A percentile compares a stretch with the other conserved stretches of the same genome.
These are phyloP conservation scores for Rhododendron vialii DNA, from an alignment of 148 eudicot genomes.

Conservation along the genomic window DNA sequence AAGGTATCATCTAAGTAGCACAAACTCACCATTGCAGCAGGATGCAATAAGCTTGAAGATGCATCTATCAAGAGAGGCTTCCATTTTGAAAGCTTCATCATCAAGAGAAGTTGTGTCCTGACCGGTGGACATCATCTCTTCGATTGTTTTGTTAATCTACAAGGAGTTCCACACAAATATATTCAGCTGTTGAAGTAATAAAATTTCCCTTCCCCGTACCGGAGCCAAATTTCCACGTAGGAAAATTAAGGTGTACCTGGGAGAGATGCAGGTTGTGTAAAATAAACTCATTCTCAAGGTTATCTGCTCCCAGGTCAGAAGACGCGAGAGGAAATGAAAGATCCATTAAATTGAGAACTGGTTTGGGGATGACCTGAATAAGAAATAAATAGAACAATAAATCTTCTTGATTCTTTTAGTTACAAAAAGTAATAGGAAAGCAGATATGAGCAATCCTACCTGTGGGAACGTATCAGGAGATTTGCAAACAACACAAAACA, in stretches of 20 bases:
- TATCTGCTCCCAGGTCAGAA: conserved; percentile 89
- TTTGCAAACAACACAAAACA: conserved; percentile 88
- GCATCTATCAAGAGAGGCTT: conserved; percentile 84
- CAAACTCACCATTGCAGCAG: conserved; percentile 79
- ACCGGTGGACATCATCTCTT: conserved; percentile 54
- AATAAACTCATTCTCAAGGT: conserved; percentile 91
- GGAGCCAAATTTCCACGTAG: neutral
- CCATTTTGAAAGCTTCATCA: conserved; percentile 72
- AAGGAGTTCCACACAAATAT: conserved; percentile 7
- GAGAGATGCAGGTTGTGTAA: conserved; percentile 65
- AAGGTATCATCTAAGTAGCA: neutral
- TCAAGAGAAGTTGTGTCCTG: conserved; percentile 62
- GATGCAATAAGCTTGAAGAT: conserved; percentile 94
- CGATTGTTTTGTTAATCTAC: conserved; percentile 77
- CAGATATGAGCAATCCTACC: conserved; percentile 33
- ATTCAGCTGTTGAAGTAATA: conserved; percentile 1
- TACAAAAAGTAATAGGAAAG: neutral
- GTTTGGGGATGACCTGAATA: conserved; percentile 78
- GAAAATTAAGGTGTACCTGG: conserved; percentile 41
- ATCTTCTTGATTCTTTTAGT: neutral
- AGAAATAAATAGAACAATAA: neutral
- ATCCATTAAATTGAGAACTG: conserved; percentile 80
- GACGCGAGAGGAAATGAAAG: conserved; percentile 83
- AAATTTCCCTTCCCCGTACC: neutral
- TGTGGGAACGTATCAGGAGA: conserved; percentile 83